Percentiles rank a stretch among this genome's conserved stretches.
phyloP scores from a whole-genome alignment of 2,329 filamentous ascomycete species.

The Aspergillus proliferans region DNA sequence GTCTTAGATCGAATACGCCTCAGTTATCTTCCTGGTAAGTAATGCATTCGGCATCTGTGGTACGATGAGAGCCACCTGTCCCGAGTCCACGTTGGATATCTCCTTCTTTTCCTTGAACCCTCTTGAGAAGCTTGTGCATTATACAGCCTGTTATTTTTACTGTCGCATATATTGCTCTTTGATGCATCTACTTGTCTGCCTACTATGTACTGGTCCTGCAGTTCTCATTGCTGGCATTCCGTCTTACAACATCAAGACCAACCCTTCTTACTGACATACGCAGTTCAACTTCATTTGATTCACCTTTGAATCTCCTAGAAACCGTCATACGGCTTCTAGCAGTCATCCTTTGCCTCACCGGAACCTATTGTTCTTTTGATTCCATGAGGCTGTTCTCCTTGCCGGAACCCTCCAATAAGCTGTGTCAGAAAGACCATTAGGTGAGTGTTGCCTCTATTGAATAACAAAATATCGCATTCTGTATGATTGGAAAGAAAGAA shows the following conservation, averaged over 20 bases:
- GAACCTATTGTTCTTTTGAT: background rate
- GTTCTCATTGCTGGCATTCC: background rate
- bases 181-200: background rate
- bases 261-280: background rate
- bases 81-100: too few species aligned
- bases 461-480: background rate
- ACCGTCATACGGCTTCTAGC: background rate
- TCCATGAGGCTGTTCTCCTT: constrained; percentile 1
- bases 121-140: background rate
- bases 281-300: background rate
- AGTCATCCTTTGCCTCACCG: background rate
- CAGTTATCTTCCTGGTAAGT: too few species aligned
- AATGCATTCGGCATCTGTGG: too few species aligned
- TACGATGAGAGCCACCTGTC: too few species aligned
- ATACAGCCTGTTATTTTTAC: background rate
- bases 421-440: background rate
- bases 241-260: background rate
- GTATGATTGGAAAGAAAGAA: background rate
- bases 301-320: background rate
- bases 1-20: too few species aligned
- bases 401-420: background rate
- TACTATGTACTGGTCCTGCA: background rate
- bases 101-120: background rate
- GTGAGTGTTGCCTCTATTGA: background rate
- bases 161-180: background rate